These are phyloP conservation scores for Cyclotella atomus DNA, from an alignment of 108 stramenopile species.

Conservation along the genomic window DNA sequence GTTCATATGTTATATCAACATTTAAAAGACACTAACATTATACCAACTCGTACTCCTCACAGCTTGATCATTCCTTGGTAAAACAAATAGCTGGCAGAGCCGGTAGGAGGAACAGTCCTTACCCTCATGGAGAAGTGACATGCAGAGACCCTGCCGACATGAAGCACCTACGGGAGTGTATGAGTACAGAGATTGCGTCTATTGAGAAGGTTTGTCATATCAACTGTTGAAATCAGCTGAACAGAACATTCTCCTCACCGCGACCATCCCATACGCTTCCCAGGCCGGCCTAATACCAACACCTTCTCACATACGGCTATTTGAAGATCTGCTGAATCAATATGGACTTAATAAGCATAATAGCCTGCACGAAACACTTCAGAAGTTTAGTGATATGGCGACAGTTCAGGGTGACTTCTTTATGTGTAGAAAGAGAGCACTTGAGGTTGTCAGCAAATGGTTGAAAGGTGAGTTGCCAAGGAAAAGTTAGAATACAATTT, in stretches of 20 bases:
- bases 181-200: slow-evolving; percentile 61
- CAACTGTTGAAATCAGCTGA: too few species aligned
- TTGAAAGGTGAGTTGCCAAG: slow-evolving; percentile 37
- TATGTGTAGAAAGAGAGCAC: slow-evolving; percentile 61
- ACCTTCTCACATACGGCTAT: slow-evolving; percentile 65
- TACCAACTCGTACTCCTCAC: background rate
- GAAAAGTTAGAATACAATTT: background rate
- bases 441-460: slow-evolving; percentile 51
- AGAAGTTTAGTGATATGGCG: slow-evolving; percentile 67
- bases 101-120: slow-evolving; percentile 79
- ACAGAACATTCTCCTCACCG: too few species aligned
- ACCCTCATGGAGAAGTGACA: slow-evolving; percentile 73
- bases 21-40: background rate
- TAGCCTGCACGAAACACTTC: slow-evolving; percentile 52
- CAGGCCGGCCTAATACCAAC: slow-evolving; percentile 77
- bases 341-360: slow-evolving; percentile 21
- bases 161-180: slow-evolving; percentile 58
- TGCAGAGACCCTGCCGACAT: slow-evolving; percentile 74
- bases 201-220: too few species aligned
- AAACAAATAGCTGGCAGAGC: slow-evolving; percentile 94
- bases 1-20: too few species aligned
- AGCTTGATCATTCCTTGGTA: slow-evolving; percentile 51
- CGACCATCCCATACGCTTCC: too few species aligned
- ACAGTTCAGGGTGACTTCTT: slow-evolving; percentile 63
- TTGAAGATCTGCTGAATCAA: slow-evolving; percentile 52